Evolutionary conservation across 2,329 filamentous ascomycete species (phyloP).

Genomic region (Beauveria sp.): DNA sequence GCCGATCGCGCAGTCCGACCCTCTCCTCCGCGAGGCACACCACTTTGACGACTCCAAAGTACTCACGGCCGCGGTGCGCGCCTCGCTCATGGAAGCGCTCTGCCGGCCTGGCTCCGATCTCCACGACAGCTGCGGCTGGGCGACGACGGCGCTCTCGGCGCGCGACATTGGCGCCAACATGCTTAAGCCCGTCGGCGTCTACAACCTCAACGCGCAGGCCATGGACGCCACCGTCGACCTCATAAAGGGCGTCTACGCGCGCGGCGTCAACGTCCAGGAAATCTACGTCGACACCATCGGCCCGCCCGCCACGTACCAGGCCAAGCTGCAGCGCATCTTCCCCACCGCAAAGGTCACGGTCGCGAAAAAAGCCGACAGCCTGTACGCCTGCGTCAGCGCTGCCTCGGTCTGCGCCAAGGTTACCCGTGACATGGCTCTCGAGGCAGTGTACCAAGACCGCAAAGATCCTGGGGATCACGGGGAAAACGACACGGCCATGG

Average conservation of each 20-base stretch:
- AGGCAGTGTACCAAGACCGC: slow-evolving; percentile 59
- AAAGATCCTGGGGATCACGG: slow-evolving; percentile 22
- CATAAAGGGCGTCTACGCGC: slow-evolving; percentile 67
- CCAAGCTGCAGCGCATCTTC: slow-evolving; percentile 74
- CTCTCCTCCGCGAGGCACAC: slow-evolving; percentile 69
- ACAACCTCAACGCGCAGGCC: slow-evolving; percentile 95
- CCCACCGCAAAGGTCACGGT: slow-evolving; percentile 69
- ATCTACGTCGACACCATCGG: slow-evolving; percentile 96
- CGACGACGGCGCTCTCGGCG: slow-evolving; percentile 71
- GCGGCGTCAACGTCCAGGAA: slow-evolving; percentile 75
- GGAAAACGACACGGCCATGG: slow-evolving; percentile 33
- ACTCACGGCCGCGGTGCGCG: slow-evolving; percentile 71
- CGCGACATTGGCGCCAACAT: slow-evolving; percentile 74
- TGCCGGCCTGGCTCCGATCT: slow-evolving; percentile 54
- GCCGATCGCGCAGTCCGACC: slow-evolving; percentile 61
- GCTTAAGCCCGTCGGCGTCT: slow-evolving; percentile 56
- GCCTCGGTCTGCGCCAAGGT: slow-evolving; percentile 95
- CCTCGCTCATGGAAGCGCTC: slow-evolving; percentile 59
- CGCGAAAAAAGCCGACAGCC: slow-evolving; percentile 83
- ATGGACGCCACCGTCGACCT: slow-evolving; percentile 84
- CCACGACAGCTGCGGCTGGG: slow-evolving; percentile 65
- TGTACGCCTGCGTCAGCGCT: slow-evolving; percentile 89
- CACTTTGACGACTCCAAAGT: slow-evolving; percentile 96
- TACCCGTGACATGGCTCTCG: slow-evolving; percentile 81
- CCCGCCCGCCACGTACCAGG: slow-evolving; percentile 73